Base-by-base conservation (phyloP, 2,329 filamentous ascomycete genomes). In the Botrytis medusae region DNA sequence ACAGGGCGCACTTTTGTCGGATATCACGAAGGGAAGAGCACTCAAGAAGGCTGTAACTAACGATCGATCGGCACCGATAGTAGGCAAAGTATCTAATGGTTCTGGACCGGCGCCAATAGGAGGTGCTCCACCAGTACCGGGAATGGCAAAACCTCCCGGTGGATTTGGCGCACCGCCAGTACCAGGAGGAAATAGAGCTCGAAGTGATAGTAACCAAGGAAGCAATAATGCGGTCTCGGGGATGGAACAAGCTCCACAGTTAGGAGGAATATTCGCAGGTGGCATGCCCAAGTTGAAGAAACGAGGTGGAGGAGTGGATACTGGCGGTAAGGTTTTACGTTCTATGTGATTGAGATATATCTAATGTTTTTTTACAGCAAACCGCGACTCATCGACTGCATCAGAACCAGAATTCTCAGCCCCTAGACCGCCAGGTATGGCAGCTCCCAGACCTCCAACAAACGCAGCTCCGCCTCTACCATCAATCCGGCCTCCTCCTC, bases 251-350 rank as follows among this genome's bases (percentile, higher is more conserved):
- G 89, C 93, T 65, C 94, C 94, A 18, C 95, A 98, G 81, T 83
- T 98, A 18, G 95, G 86, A 44, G 96, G 96, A 1, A 83, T 99
- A 40, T 97, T 99, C 80, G 94, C 93, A 1, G 95, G 94, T 51
- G 96, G 95, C 54, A 98, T 98, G 89, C 96, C 96, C 4, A 98
- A 98, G 84, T 82, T 99, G 79, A 93, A 93, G 82, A 98, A 97
- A 85, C 88, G 91, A 4, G 92, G 94, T 72, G 95, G 93, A 65
- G 92, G 92, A 57, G 86, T 95, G 74, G 88, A 94, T 82, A 95
- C 93, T 1, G 93, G 91, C 81, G 87, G 87, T 87, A 78, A 86
- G 69, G 60, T 37, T 61, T 29, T 18, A 40, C 29, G n/a, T 73
- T 73, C 14, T 60, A 65, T 59, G 10, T 46, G 64, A 59, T 20